Evolutionary conservation across 345 rosid species (phyloP).

Genomic region (Populus davidiana): DNA sequence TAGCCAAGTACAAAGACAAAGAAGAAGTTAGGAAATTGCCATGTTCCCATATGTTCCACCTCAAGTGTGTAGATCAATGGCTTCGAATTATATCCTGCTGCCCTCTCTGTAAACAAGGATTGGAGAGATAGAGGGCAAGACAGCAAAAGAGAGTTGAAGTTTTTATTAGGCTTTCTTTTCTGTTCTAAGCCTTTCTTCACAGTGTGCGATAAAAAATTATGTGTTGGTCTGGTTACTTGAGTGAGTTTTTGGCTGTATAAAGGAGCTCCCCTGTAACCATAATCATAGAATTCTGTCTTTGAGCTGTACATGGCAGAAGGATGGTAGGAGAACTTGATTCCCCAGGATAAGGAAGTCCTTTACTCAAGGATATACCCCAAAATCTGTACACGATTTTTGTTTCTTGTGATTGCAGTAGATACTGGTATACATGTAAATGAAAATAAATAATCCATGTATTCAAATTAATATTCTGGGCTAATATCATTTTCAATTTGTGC

Average conservation of each 20-base stretch:
- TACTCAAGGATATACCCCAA: not conserved
- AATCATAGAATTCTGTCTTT: not conserved
- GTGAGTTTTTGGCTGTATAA: not conserved
- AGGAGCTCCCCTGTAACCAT: not conserved
- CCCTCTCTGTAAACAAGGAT: constrained; percentile 90
- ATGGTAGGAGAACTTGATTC: not conserved
- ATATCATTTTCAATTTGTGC: no score
- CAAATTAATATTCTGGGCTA: no score
- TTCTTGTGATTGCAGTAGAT: no score
- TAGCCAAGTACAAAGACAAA: constrained; percentile 74
- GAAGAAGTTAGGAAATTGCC: constrained; percentile 88
- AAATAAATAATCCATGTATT: no score
- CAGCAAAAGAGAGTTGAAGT: not conserved
- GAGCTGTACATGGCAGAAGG: not conserved
- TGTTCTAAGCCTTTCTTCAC: not conserved
- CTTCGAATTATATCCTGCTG: constrained; percentile 90
- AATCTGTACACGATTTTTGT: no score
- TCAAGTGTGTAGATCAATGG: constrained; percentile 96
- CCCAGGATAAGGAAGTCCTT: not conserved
- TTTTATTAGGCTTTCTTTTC: not conserved
- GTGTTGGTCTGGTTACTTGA: not conserved
- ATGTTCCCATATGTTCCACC: constrained; percentile 88
- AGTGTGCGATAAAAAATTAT: not conserved
- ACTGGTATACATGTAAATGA: no score
- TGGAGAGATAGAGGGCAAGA: constrained; percentile 47